Base-by-base conservation (phyloP, 768 basidiomycete genomes). In the Termitomyces sp. region DNA sequence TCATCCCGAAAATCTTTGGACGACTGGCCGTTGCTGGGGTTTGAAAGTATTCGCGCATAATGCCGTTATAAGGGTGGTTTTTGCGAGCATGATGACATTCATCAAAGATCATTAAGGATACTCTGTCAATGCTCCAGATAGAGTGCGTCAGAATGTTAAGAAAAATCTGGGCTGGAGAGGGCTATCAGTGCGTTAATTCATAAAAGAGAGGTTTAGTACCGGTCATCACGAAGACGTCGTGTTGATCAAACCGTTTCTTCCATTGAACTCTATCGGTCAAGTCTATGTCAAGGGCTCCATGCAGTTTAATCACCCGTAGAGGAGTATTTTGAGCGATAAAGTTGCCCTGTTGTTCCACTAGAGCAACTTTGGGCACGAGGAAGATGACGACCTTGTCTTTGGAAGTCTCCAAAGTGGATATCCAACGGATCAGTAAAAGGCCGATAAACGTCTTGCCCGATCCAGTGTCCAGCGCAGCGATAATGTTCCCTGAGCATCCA, bases 1-100 rank as follows among this genome's bases (percentile, higher is more conserved):
- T 95, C 85, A 96, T 88, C 3, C 93, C 93, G 57, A 95, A 90
- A n/a, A 96, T 76, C 65, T 89, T 92, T 10, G 90, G 89, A n/a
- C 87, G 75, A 19, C 71, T 62, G 1, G 48, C 26, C 41, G 62
- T 40, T 70, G 75, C 54, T 24, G 76, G 60, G 73, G 85, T 59
- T 42, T 75, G 68, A 44, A 71, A 71, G 65, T 89, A 89, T 63
- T 85, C 80, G 17, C 79, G 80, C 82, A 93, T 84, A 56, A 93
- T 85, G 40, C 76, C 75, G 59, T 88, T 90, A 69, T 89, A 91
- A 0, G 90, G 82, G 63, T 93, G 87, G 42, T 84, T 83, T 58
- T 85, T 85, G 1, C 79, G 75, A 1, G 87, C 78, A 63, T 93
- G 90, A 61, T 94, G 91, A 35, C 87, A 88, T 68, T 92, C 89